Base-by-base conservation (phyloP, 805 yeast species). In the Torulaspora indica region DNA sequence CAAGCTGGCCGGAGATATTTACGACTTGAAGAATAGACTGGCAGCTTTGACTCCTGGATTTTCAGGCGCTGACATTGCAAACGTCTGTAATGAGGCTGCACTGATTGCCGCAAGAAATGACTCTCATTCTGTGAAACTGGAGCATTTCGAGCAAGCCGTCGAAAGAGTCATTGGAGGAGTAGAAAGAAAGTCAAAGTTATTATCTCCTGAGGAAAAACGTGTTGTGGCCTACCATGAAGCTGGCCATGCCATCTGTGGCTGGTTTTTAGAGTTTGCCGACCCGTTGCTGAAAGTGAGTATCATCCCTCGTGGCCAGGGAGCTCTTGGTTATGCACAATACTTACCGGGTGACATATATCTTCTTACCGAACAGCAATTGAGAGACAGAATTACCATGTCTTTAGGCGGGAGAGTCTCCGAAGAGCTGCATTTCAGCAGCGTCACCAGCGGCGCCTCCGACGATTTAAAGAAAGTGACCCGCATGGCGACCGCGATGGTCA, bases 211-310 rank as follows among this genome's bases (percentile, higher is more conserved):
- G 47, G 98, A 95, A 62, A 87, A 89, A 68, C 79, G 74, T 50
- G 80, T 88, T 22, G 96, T 95, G 45, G 98, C 98, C 0, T 93
- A 85, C 59, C 98, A 95, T 63, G 99, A 93, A 67, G 98, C 99
- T 3, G 99, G 98, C 3, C 98, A 95, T 68, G 98, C 99, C 8
- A 79, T 93, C 48, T 90, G 98, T 66, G 98, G 98, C 9, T 93
- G 98, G 99, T 89, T 73, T 60, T 75, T 93, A 58, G 78, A 85
- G 64, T 76, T 77, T 65, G 96, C 98, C 2, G 96, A 91, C 62
- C 98, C 98, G 6, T 71, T 95, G 45, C 73, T 93, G 48, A 93
- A 93, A 71, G 98, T 93, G 14, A 87, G 97, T 12, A 93, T 95
- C 57, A 87, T 93, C 49, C 98, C 99, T 32, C 78, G 98, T 58